phyloP scores from a whole-genome alignment of 371 early-diverging fungal genomes.

The Mortierella sp. region DNA sequence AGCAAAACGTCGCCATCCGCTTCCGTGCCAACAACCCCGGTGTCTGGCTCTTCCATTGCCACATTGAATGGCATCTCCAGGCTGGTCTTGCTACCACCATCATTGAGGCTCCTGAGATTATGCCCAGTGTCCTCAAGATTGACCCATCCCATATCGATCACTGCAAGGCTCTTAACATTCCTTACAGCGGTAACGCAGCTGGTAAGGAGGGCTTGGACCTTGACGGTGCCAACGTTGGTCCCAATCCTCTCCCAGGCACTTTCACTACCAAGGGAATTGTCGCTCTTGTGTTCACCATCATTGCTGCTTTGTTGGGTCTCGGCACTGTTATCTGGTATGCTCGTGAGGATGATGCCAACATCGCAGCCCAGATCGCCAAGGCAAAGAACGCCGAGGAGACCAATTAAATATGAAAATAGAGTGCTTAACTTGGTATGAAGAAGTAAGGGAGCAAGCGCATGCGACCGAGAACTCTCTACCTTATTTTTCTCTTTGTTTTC shows the following conservation, averaged over 20 bases:
- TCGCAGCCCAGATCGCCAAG: constrained; percentile 44
- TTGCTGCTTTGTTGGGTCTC: constrained; percentile 80
- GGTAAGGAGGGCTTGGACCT: constrained; percentile 73
- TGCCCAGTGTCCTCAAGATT: constrained; percentile 54
- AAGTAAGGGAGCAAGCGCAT: constrained; percentile 46
- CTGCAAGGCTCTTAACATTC: constrained; percentile 68
- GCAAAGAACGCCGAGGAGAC: constrained; percentile 44
- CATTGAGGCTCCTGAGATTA: constrained; percentile 73
- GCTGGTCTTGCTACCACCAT: constrained; percentile 72
- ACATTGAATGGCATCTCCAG: constrained; percentile 83
- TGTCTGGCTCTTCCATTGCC: constrained; percentile 85
- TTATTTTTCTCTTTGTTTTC: background rate
- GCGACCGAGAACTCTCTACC: constrained; percentile 20
- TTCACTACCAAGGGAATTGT: constrained; percentile 77
- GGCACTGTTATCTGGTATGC: constrained; percentile 80
- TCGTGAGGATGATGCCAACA: constrained; percentile 42
- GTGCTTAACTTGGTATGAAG: background rate
- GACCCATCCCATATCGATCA: constrained; percentile 45
- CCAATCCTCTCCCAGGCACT: constrained; percentile 63
- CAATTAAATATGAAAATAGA: constrained; percentile 22
- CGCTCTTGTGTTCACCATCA: constrained; percentile 75
- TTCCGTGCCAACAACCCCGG: constrained; percentile 85
- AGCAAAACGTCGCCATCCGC: constrained; percentile 73
- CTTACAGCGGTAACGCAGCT: constrained; percentile 76
- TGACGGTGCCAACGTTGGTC: constrained; percentile 64